Conservation (phyloP, 139 green algal genomes). For the Tetraselmis chui region DNA sequence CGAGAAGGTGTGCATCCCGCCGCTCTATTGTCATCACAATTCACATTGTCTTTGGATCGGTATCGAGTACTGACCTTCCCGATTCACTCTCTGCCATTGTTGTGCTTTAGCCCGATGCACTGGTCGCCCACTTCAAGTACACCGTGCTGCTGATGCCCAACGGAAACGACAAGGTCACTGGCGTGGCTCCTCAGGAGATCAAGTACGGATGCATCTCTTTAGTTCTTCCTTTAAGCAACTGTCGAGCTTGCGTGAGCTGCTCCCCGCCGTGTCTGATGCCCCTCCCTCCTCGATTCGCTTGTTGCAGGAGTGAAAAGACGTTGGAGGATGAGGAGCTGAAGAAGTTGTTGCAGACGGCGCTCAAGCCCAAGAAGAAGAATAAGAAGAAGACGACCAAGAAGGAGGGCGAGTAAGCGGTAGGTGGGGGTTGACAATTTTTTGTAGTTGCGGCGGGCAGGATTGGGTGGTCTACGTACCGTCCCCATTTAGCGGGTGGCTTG, state of each 20-base stretch:
- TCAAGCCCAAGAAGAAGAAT: constrained; percentile 54
- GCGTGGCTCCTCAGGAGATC: constrained; percentile 59
- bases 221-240: constrained; percentile 39
- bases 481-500: too few species aligned
- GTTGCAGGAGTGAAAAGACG: constrained; percentile 28
- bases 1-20: constrained; percentile 58
- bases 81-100: too few species aligned
- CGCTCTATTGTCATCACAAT: too few species aligned
- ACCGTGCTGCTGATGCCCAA: constrained; percentile 96
- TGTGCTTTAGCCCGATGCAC: constrained; percentile 7
- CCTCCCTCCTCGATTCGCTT: background rate
- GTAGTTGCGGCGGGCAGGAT: too few species aligned
- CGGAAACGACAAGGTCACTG: constrained; percentile 77
- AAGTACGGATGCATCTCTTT: constrained; percentile 34
- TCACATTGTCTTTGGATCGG: too few species aligned
- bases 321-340: constrained; percentile 43
- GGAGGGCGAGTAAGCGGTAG: too few species aligned
- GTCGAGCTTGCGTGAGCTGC: constrained; percentile 47
- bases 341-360: constrained; percentile 26
- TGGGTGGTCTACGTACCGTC: too few species aligned
- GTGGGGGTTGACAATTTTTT: too few species aligned
- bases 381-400: constrained; percentile 55
- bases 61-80: too few species aligned
- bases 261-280: constrained; percentile 15
- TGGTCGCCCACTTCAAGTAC: constrained; percentile 88